phyloP scores from a whole-genome alignment of 1,284 basidiomycete genomes.

The Sanguinoderma infundibulare region DNA sequence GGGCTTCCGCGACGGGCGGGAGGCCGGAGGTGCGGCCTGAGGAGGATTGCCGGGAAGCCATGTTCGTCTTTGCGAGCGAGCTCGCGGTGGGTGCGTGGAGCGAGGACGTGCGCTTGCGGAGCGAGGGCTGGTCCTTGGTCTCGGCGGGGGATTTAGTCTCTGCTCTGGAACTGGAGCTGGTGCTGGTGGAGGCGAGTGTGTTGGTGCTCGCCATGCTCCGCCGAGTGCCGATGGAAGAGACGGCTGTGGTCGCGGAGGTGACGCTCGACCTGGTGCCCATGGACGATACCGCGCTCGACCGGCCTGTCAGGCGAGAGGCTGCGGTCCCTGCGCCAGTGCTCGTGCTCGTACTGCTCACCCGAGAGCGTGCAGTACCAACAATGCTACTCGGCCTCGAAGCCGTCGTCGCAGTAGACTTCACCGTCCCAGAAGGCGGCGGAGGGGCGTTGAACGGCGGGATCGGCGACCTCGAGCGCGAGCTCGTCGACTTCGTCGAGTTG shows the following conservation, averaged over 20 bases:
- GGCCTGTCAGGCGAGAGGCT: constrained; percentile 30
- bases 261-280: constrained; percentile 39
- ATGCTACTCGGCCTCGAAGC: constrained; percentile 21
- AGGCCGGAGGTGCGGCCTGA: constrained; percentile 21
- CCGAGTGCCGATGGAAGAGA: constrained; percentile 46
- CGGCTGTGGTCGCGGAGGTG: constrained; percentile 23
- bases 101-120: constrained; percentile 49
- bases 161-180: constrained; percentile 16
- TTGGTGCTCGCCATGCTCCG: constrained; percentile 25
- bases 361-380: constrained; percentile 24
- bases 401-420: constrained; percentile 11
- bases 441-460: constrained; percentile 36
- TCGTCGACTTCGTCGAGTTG: constrained; percentile 20
- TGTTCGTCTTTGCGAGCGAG: constrained; percentile 65
- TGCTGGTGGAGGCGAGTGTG: constrained; percentile 24
- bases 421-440: constrained; percentile 10
- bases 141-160: constrained; percentile 11
- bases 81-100: constrained; percentile 77
- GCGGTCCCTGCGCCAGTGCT: constrained; percentile 18
- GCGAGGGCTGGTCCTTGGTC: constrained; percentile 10
- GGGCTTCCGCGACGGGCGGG: constrained; percentile 19
- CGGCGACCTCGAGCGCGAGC: constrained; percentile 30
- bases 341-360: constrained; percentile 24
- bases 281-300: constrained; percentile 41
- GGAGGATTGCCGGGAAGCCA: constrained; percentile 12